phyloP scores from a whole-genome alignment of 1,139 yeast species.

The Zygoascus sp. region DNA sequence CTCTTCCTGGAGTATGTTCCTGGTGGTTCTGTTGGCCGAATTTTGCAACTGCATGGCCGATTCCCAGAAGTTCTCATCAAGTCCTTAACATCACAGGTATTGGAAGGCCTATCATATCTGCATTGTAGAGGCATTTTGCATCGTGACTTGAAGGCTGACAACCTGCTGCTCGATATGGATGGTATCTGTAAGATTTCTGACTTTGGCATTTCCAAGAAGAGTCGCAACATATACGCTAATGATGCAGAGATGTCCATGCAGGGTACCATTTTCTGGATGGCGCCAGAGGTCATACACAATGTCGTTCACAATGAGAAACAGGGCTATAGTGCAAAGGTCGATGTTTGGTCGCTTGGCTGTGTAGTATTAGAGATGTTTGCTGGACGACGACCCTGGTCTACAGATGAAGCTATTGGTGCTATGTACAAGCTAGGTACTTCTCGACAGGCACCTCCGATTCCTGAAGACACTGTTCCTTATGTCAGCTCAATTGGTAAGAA shows the following conservation, averaged over 20 bases:
- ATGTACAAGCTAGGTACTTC: constrained; percentile 61
- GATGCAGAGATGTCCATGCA: constrained; percentile 97
- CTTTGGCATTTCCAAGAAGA: constrained; percentile 90
- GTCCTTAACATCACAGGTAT: constrained; percentile 72
- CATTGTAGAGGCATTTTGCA: constrained; percentile 87
- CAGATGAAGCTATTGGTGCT: constrained; percentile 51
- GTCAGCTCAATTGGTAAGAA: constrained; percentile 62
- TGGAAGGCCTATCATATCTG: constrained; percentile 77
- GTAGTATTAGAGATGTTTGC: constrained; percentile 90
- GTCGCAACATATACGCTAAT: constrained; percentile 76
- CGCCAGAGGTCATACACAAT: constrained; percentile 93
- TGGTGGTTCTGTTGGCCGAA: constrained; percentile 92
- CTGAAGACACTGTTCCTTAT: constrained; percentile 67
- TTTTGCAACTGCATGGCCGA: constrained; percentile 76
- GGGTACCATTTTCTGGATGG: constrained; percentile 99
- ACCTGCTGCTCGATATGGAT: constrained; percentile 78
- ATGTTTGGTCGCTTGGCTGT: constrained; percentile 77
- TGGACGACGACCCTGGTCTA: constrained; percentile 51
- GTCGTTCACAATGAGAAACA: constrained; percentile 71
- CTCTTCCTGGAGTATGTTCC: constrained; percentile 93
- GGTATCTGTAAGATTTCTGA: constrained; percentile 96
- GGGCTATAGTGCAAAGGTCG: constrained; percentile 93
- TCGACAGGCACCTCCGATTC: constrained; percentile 90
- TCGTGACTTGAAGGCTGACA: constrained; percentile 95
- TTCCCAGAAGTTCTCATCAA: constrained; percentile 76